Base-by-base conservation (phyloP, 2,329 filamentous ascomycete species). In the Teratosphaeriaceae sp. region DNA sequence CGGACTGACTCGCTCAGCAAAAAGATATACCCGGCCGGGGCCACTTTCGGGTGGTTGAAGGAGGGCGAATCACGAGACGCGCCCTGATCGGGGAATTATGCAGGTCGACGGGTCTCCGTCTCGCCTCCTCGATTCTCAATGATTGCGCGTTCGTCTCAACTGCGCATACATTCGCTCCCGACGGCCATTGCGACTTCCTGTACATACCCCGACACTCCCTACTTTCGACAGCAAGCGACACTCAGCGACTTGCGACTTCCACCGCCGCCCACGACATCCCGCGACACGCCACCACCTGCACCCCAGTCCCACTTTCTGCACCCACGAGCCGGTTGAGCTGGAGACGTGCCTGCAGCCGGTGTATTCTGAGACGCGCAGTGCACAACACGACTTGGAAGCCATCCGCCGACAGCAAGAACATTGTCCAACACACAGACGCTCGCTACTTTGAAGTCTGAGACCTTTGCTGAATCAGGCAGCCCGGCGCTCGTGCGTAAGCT, bases 401-500 rank as follows among this genome's bases (percentile, higher is more conserved):
- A 8, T 8, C 24, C n/a, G 8, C 24, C 12, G 22, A 38, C 18
- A 38, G 16, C 35, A 38, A 24, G 3, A 6, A 13, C 22, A 16
- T 9, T 16, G 23, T 8, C 15, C 19, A 9, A 4, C 12, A 38
- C 35, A 38, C 8, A 3, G 6, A 24, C 35, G 18, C 11, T 38
- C 35, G 19, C 35, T 38, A 38, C 31, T 18, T 19, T 18, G 9
- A 18, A 34, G 15, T 18, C 31, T 13, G 9, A n/a, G 31, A 34
- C 11, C 18, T 13, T 19, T 15, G 31, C 31, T n/a, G 15, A 5
- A 5, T 34, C 6, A 34, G 18, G 31, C 6, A 3, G 18, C 18
- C 31, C 18, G 9, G 11, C 24, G 38, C 16, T 11, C 34, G 38
- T 41, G 38, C 38, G 38, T 41, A 41, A 41, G 38, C 38, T 41